Base-by-base conservation (phyloP, 139 green algal species). In the Chlamydomonas urium region DNA sequence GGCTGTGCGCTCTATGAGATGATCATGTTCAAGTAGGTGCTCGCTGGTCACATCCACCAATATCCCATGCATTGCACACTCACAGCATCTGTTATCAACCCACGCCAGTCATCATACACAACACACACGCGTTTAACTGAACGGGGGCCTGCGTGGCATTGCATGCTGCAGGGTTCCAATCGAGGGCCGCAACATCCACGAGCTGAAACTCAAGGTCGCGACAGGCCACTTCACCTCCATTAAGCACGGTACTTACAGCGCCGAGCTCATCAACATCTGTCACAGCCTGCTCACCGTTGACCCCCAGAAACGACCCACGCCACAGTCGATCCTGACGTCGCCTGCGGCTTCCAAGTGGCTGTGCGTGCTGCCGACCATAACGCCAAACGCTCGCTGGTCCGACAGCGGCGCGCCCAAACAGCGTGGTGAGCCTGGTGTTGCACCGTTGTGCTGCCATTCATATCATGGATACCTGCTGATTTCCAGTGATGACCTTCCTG, bases 1-100 rank as follows among this genome's bases (percentile, higher is more conserved):
- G 90, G 90, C 3, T 91, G 85, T 68, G 47, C 92, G 4, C 83
- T 96, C 35, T 93, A 91, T 73, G 90, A 96, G 84, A 91, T 95
- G 75, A 84, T 87, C 79, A 90, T 80, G 4, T 90, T 89, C 79
- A 83, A 75, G 48, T 61, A 17, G 23, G 50, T 10, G 42, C 42
- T 24, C 8, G 42, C 53, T 62, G n/a, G n/a, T n/a, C n/a, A n/a
- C n/a, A n/a, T n/a, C n/a, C n/a, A n/a, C n/a, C n/a, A n/a, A n/a
- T n/a, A n/a, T n/a, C n/a, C n/a, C n/a, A n/a, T n/a, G n/a, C n/a
- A n/a, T n/a, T n/a, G n/a, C n/a, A n/a, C n/a, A n/a, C n/a, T n/a
- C n/a, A n/a, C n/a, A n/a, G n/a, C n/a, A n/a, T n/a, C n/a, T n/a
- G n/a, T n/a, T n/a, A n/a, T n/a, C n/a, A n/a, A n/a, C n/a, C n/a